phyloP scores from a whole-genome alignment of 306 rosid genomes.

The Gillenia trifoliata region DNA sequence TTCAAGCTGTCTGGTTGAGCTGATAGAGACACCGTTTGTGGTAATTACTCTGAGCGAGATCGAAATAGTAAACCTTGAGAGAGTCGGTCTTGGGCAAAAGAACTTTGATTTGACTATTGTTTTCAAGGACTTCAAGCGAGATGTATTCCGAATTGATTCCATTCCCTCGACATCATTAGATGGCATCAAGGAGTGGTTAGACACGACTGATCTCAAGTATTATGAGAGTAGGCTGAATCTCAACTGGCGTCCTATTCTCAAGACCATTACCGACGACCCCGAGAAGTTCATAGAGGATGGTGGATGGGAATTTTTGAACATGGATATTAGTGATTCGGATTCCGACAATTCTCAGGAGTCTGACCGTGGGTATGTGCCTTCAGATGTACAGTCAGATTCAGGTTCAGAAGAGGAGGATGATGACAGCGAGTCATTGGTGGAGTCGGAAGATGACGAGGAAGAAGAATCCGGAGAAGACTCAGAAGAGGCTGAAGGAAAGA shows the following conservation, averaged over 20 bases:
- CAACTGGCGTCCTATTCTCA: constrained; percentile 37
- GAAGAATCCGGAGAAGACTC: constrained; percentile 25
- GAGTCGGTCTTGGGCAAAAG: constrained; percentile 39
- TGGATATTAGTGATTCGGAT: constrained; percentile 38
- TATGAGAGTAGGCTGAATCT: constrained; percentile 38
- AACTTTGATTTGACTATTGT: constrained; percentile 31
- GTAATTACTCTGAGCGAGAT: constrained; percentile 34
- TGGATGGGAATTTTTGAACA: constrained; percentile 36
- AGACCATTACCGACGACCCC: constrained; percentile 33
- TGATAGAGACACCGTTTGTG: constrained; percentile 37
- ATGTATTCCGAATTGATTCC: constrained; percentile 33
- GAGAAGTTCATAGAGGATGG: constrained; percentile 38
- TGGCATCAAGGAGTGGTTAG: constrained; percentile 38
- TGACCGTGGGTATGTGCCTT: constrained; percentile 37
- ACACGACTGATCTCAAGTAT: constrained; percentile 36
- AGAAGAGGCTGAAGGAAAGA: constrained; percentile 35
- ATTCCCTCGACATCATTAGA: constrained; percentile 35
- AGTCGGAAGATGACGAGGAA: constrained; percentile 31
- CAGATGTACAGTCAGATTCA: constrained; percentile 35
- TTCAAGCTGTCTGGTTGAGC: constrained; percentile 35
- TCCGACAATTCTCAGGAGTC: constrained; percentile 36
- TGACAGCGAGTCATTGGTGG: constrained; percentile 34
- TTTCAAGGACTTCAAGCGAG: constrained; percentile 38
- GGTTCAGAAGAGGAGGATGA: constrained; percentile 31
- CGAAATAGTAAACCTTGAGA: constrained; percentile 36